Evolutionary conservation across 1,284 basidiomycete genomes (phyloP).

Genomic region (Coniferiporia weirii): DNA sequence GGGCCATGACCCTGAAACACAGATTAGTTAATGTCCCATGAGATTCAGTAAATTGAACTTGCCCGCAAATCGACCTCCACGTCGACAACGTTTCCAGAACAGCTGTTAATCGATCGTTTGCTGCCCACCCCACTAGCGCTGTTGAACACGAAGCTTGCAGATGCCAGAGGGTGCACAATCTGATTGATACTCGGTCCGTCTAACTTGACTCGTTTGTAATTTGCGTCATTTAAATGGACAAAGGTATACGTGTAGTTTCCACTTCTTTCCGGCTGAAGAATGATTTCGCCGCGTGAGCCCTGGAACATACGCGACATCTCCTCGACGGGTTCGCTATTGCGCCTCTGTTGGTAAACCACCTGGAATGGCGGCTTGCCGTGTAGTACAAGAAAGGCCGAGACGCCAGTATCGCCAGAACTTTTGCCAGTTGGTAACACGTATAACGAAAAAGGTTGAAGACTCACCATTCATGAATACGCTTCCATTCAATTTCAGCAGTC

Average conservation of each 20-base stretch:
- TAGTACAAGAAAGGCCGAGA: slow-evolving; percentile 81
- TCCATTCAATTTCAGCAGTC: slow-evolving; percentile 81
- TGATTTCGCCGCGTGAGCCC: slow-evolving; percentile 77
- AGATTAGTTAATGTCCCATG: background rate
- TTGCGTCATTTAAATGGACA: slow-evolving; percentile 73
- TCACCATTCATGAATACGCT: slow-evolving; percentile 88
- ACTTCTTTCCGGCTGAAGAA: slow-evolving; percentile 81
- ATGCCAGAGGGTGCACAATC: slow-evolving; percentile 83
- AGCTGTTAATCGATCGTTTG: slow-evolving; percentile 56
- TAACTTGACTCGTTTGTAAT: slow-evolving; percentile 74
- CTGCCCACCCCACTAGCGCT: slow-evolving; percentile 38
- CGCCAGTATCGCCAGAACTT: slow-evolving; percentile 92
- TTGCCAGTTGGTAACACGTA: slow-evolving; percentile 14
- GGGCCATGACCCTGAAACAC: slow-evolving; percentile 74
- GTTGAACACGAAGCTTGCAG: slow-evolving; percentile 63
- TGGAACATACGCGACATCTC: slow-evolving; percentile 61
- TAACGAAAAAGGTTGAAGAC: slow-evolving; percentile 19
- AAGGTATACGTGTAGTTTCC: slow-evolving; percentile 90
- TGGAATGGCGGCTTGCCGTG: slow-evolving; percentile 89
- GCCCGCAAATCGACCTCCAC: slow-evolving; percentile 77
- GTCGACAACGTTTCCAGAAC: slow-evolving; percentile 68
- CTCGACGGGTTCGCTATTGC: slow-evolving; percentile 57
- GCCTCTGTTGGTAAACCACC: slow-evolving; percentile 73
- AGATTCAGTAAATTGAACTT: slow-evolving; percentile 22
- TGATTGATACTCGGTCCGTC: slow-evolving; percentile 75